Evolutionary conservation across 495 filamentous ascomycete species (phyloP), one percentile per base, ranked within the genome.

Genomic region (Hypoxylon lienhwacheense): DNA sequence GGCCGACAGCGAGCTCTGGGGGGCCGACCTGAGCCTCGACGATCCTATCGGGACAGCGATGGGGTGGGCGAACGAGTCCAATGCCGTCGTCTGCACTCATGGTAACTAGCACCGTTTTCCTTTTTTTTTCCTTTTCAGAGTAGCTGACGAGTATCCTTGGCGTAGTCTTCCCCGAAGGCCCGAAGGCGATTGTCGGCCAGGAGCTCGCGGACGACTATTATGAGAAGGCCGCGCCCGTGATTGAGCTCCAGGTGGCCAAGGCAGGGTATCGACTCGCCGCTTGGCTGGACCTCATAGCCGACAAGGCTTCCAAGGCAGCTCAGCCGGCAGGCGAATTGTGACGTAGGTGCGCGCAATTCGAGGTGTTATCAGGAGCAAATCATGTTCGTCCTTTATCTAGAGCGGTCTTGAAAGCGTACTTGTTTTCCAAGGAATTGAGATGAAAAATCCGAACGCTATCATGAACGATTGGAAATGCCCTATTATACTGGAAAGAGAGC

Each of bases 161-260:
- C 15, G 33, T 59, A 73, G 83, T 89, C 1, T 54, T 89, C 31
- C 80, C 81, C 1, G 64, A 75, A 12, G 84, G 81, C 1, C 70
- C 74, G 3, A 62, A 70, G 2, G 78, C 72, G 6, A 77, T 87
- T 20, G 58, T 62, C 2, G 79, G 77, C 4, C 66, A 80, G 59
- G 86, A 89, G 61, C 65, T 89, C 16, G 75, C 75, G 40, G 77
- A 76, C 0, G 70, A 71, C 5, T 91, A 91, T 68, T 86, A 84
- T 62, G 71, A 85, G 35, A 73, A 72, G 12, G 80, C 84, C 10
- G 70, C 79, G 12, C 79, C 78, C 14, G 78, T 86, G 35, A 75
- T 93, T 31, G 82, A 92, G 72, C 53, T 82, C 55, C 82, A 88
- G 68, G 78, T 96, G 60, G 88, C 87, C 2, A 85, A 83, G 64